These are phyloP conservation scores for Nothomitra cinnamomea DNA, from an alignment of 2,329 filamentous ascomycete species.

Conservation along the genomic window DNA sequence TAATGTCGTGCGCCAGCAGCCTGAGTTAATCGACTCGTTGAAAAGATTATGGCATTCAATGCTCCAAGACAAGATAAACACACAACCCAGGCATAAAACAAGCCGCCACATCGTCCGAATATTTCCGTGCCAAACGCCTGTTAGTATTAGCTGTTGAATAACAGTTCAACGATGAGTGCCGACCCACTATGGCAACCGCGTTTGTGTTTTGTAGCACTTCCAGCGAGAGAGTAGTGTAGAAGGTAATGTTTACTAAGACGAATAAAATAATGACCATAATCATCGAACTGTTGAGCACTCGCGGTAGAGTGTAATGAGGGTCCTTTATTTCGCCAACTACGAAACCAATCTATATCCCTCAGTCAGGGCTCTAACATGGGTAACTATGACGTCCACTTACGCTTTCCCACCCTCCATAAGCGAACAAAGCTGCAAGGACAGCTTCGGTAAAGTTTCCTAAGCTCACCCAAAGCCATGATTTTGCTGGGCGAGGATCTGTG, in stretches of 20 bases:
- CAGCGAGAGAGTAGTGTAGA: conserved; percentile 47
- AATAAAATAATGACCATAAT: conserved; percentile 43
- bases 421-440: conserved; percentile 45
- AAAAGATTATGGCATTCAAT: conserved; percentile 87
- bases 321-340: conserved; percentile 17
- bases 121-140: conserved; percentile 81
- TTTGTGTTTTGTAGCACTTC: conserved; percentile 38
- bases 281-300: conserved; percentile 43
- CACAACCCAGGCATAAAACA: conserved; percentile 77
- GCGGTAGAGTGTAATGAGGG: conserved; percentile 27
- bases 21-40: conserved; percentile 79
- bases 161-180: too few relatives aligned
- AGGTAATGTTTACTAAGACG: conserved; percentile 41
- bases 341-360: conserved; percentile 12
- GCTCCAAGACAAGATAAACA: conserved; percentile 86
- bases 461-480: too few relatives aligned
- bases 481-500: too few relatives aligned
- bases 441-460: conserved; percentile 43
- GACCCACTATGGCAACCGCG: conserved; percentile 47
- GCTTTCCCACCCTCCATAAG: conserved; percentile 51
- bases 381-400: conserved; percentile 23
- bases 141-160: too few relatives aligned
- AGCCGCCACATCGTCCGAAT: conserved; percentile 65
- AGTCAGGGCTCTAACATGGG: not conserved
- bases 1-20: conserved; percentile 91